These are phyloP conservation scores for Zizania palustris DNA, from an alignment of 202 grass and related monocot genomes.

Conservation along the genomic window DNA sequence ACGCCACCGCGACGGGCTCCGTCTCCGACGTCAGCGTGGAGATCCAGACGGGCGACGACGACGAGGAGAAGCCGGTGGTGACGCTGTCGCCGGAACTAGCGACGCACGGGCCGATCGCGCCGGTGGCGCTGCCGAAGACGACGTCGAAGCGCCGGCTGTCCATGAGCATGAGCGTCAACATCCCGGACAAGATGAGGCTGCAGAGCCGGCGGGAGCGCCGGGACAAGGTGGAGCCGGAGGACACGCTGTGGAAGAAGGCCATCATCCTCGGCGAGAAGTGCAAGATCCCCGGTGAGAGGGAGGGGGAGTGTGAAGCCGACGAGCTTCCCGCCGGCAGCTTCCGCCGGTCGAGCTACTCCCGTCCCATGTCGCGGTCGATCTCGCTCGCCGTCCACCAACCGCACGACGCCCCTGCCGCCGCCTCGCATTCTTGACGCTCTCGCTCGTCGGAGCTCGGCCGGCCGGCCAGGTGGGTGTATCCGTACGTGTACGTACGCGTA, in stretches of 20 bases:
- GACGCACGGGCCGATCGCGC: constrained; percentile 55
- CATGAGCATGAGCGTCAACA: constrained; percentile 51
- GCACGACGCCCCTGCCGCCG: constrained; percentile 13
- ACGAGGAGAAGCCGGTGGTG: constrained; percentile 34
- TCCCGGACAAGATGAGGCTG: constrained; percentile 59
- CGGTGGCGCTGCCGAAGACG: constrained; percentile 39
- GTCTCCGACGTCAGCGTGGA: not conserved
- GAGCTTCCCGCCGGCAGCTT: constrained; percentile 34
- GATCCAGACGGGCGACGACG: not conserved
- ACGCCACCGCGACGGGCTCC: not conserved
- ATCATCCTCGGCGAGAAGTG: constrained; percentile 81
- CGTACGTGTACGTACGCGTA: not conserved
- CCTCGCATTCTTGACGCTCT: constrained; percentile 29
- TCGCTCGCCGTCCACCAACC: constrained; percentile 52
- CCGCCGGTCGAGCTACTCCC: constrained; percentile 47
- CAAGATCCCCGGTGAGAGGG: constrained; percentile 53
- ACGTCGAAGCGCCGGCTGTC: constrained; percentile 53
- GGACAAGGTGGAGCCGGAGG: constrained; percentile 55
- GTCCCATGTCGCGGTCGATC: constrained; percentile 47
- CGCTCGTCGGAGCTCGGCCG: no score
- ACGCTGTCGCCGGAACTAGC: constrained; percentile 48
- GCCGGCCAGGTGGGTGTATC: no score
- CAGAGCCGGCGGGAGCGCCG: constrained; percentile 57
- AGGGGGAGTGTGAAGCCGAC: constrained; percentile 34
- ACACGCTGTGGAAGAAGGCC: constrained; percentile 74